Evolutionary conservation across 257 asterid species (phyloP), one percentile per base, ranked within the genome.

Genomic region (Solanum arcanum): DNA sequence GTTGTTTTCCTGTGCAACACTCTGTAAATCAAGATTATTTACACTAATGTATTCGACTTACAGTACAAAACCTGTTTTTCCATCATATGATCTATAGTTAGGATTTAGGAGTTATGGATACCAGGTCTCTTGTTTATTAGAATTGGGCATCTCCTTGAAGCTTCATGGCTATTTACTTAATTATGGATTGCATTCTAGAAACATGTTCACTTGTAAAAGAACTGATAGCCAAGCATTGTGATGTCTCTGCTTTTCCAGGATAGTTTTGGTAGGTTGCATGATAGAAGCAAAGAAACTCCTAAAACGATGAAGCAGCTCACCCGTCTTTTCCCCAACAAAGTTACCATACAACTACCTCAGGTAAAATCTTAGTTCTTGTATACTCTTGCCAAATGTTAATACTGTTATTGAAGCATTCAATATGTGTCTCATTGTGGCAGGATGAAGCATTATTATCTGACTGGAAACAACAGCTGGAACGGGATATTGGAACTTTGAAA

Each of bases 261-360:
- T 90, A 94, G 88, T 88, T 92, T 95, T 88, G 94, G 98, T 88
- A 91, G 95, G 87, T 86, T 95, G 90, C 96, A 93, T 42, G 99
- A 95, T 78, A 93, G 94, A 90, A 92, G 88, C 91, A 96, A 96
- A 91, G 98, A 96, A 91, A 93, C 95, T 66, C 94, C 98, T 68
- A 96, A 96, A 92, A 91, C 93, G 89, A 84, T 91, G 94, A 95
- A 95, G 93, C 98, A 94, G 89, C 95, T 96, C 86, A 91, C 90
- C 88, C 98, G 98, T 39, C 96, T 96, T 89, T 96, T 96, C 87
- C 98, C 98, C 35, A 96, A 96, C 91, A 96, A 95, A 94, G 95
- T 96, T 75, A 88, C 95, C 72, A 92, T 96, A 90, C 98, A 94
- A 91, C 89, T 92, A 86, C 99, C 99, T 83, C 99, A 96, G 98